Conservation (phyloP, 1,139 yeast genomes). For the Petasospora fabianii region DNA sequence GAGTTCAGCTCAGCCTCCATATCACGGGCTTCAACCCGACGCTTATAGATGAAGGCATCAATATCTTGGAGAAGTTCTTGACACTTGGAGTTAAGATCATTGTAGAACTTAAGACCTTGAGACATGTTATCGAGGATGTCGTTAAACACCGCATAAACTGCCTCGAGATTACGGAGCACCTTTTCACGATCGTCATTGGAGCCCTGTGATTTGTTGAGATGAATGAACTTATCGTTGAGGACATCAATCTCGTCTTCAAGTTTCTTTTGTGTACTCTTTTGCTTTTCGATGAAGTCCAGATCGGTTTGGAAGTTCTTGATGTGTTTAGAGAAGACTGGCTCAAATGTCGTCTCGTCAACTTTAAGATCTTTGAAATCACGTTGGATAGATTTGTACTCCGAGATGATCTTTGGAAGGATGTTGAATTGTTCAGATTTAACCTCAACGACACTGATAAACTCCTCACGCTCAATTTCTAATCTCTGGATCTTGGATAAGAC, state of each 20-base stretch:
- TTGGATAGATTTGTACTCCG: slow-evolving; percentile 38
- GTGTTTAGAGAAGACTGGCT: slow-evolving; percentile 37
- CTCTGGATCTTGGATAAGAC: slow-evolving; percentile 31
- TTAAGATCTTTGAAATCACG: slow-evolving; percentile 29
- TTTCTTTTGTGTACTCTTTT: slow-evolving; percentile 37
- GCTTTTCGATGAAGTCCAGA: slow-evolving; percentile 29
- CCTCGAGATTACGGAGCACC: slow-evolving; percentile 52
- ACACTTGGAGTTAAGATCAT: slow-evolving; percentile 52
- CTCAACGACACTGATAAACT: slow-evolving; percentile 41
- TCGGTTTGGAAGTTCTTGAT: slow-evolving; percentile 37
- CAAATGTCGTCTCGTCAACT: slow-evolving; percentile 31
- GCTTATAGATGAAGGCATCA: slow-evolving; percentile 48
- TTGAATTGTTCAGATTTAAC: slow-evolving; percentile 44
- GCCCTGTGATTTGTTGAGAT: slow-evolving; percentile 15
- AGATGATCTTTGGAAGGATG: slow-evolving; percentile 49
- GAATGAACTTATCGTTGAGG: slow-evolving; percentile 37
- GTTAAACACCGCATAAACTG: slow-evolving; percentile 47
- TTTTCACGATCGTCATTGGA: slow-evolving; percentile 36
- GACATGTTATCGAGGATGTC: slow-evolving; percentile 58
- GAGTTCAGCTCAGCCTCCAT: slow-evolving; percentile 34
- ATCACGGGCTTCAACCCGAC: slow-evolving; percentile 54
- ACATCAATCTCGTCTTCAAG: slow-evolving; percentile 43
- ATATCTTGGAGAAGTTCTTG: slow-evolving; percentile 46
- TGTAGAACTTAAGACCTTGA: slow-evolving; percentile 71
- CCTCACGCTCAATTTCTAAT: slow-evolving; percentile 33